phyloP scores from a whole-genome alignment of 2,329 filamentous ascomycete genomes.

The Macroventuria anomochaeta region DNA sequence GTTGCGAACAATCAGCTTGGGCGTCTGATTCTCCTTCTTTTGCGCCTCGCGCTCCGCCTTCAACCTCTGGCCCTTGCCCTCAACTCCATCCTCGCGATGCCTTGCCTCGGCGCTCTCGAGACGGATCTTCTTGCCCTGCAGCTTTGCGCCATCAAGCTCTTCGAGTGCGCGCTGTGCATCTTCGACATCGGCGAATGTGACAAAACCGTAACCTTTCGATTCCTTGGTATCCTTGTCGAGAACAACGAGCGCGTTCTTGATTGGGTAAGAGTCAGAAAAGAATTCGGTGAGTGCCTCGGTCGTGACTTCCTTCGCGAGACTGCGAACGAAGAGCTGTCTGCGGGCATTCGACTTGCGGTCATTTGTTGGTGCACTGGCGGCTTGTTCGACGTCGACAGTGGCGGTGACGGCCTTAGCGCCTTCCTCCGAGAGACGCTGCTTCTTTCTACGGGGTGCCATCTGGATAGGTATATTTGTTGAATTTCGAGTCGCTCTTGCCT shows the following conservation, averaged over 20 bases:
- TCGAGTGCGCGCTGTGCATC: constrained; percentile 83
- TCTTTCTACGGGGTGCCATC: constrained; percentile 52
- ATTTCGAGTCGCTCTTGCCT: not conserved
- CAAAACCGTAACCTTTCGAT: constrained; percentile 93
- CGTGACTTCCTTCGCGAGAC: constrained; percentile 78
- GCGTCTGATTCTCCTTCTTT: constrained; percentile 69
- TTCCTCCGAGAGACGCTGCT: constrained; percentile 50
- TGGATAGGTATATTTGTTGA: not conserved
- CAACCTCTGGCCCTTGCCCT: constrained; percentile 54
- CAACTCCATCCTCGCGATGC: constrained; percentile 64
- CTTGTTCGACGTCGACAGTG: constrained; percentile 30
- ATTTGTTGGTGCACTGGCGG: constrained; percentile 19
- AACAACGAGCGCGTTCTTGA: constrained; percentile 96
- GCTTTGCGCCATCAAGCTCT: constrained; percentile 77
- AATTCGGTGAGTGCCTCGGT: constrained; percentile 82
- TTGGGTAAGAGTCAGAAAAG: constrained; percentile 92
- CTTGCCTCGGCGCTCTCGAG: constrained; percentile 89
- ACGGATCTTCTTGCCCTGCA: constrained; percentile 81
- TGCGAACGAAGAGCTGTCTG: constrained; percentile 79
- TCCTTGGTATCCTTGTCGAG: constrained; percentile 82
- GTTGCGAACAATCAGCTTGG: constrained; percentile 89
- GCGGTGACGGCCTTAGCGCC: constrained; percentile 43
- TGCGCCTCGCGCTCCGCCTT: constrained; percentile 73
- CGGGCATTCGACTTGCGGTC: constrained; percentile 51
- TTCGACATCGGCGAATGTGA: constrained; percentile 92